Evolutionary conservation across 2,329 filamentous ascomycete genomes (phyloP).

Genomic region (Eutypella sp.): DNA sequence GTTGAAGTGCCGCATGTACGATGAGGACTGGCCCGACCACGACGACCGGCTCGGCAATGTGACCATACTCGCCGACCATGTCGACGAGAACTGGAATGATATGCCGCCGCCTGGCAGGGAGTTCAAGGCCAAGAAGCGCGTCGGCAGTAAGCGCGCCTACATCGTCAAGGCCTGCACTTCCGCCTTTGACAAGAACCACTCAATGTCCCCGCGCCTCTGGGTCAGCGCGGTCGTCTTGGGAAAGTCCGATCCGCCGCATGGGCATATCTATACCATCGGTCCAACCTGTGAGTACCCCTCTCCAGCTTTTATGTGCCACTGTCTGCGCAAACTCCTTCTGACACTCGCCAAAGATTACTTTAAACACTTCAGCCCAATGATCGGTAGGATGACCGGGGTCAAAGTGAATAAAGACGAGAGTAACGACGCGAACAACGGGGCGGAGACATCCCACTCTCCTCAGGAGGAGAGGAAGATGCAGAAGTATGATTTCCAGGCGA

Average conservation of each 20-base stretch:
- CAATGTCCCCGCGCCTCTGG: conserved; percentile 65
- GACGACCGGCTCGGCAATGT: conserved; percentile 88
- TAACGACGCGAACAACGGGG: conserved; percentile 34
- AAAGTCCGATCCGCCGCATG: conserved; percentile 63
- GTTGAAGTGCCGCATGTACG: conserved; percentile 81
- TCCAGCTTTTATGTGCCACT: neutral
- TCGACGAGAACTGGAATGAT: conserved; percentile 64
- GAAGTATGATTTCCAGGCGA: conserved; percentile 91
- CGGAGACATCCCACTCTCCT: conserved; percentile 6
- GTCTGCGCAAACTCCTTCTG: neutral
- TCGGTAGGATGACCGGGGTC: conserved; percentile 72
- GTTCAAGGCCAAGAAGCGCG: conserved; percentile 74
- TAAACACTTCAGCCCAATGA: conserved; percentile 83
- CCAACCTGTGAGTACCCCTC: conserved; percentile 41
- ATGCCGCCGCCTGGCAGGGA: conserved; percentile 53
- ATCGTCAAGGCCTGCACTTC: conserved; percentile 63
- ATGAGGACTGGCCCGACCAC: conserved; percentile 81
- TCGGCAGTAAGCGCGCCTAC: conserved; percentile 84
- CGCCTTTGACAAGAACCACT: conserved; percentile 54
- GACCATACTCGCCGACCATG: conserved; percentile 57
- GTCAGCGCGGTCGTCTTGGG: conserved; percentile 77
- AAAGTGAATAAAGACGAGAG: conserved; percentile 60
- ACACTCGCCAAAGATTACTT: conserved; percentile 49
- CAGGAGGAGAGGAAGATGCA: conserved; percentile 49
- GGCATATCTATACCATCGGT: conserved; percentile 71